Percentiles rank a stretch among this genome's conserved stretches.
phyloP scores from a whole-genome alignment of 352 stramenopile genomes.

The Phytophthora chlamydospora region DNA sequence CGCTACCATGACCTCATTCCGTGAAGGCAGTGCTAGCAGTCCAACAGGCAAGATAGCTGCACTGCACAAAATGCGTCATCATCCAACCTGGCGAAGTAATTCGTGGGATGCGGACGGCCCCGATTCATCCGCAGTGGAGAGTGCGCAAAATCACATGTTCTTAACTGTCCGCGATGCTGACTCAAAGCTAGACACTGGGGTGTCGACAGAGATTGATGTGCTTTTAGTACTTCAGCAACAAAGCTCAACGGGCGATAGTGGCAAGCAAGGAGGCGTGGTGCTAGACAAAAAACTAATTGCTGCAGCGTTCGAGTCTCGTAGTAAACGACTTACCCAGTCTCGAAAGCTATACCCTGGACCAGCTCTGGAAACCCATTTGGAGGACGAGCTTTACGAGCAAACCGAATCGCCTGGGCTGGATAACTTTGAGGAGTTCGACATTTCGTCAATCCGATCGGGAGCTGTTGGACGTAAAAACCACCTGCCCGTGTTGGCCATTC shows the following conservation, averaged over 20 bases:
- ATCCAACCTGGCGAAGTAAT: conserved; percentile 84
- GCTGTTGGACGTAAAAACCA: conserved; percentile 48
- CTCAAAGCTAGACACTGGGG: conserved; percentile 50
- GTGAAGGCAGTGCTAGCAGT: conserved; percentile 39
- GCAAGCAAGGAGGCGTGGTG: conserved; percentile 38
- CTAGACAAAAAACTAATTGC: conserved; percentile 53
- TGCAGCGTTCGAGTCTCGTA: conserved; percentile 69
- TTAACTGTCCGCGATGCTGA: conserved; percentile 77
- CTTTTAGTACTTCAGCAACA: conserved; percentile 74
- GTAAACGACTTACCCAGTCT: conserved; percentile 58
- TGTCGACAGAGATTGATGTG: conserved; percentile 71
- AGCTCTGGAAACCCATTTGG: conserved; percentile 45
- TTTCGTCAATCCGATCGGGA: conserved; percentile 66
- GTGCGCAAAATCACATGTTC: conserved; percentile 73
- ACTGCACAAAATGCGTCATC: conserved; percentile 79
- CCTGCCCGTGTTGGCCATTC: conserved; percentile 66
- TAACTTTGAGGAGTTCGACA: conserved; percentile 80
- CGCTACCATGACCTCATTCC: conserved; percentile 24
- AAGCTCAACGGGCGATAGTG: conserved; percentile 36
- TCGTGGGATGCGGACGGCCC: conserved; percentile 74
- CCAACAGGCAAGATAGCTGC: conserved; percentile 40
- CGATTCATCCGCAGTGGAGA: conserved; percentile 48
- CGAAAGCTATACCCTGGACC: conserved; percentile 48
- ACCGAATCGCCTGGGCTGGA: conserved; percentile 59
- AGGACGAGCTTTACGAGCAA: conserved; percentile 47